phyloP scores from a whole-genome alignment of 2,329 filamentous ascomycete genomes.

The Colletotrichum sp. region DNA sequence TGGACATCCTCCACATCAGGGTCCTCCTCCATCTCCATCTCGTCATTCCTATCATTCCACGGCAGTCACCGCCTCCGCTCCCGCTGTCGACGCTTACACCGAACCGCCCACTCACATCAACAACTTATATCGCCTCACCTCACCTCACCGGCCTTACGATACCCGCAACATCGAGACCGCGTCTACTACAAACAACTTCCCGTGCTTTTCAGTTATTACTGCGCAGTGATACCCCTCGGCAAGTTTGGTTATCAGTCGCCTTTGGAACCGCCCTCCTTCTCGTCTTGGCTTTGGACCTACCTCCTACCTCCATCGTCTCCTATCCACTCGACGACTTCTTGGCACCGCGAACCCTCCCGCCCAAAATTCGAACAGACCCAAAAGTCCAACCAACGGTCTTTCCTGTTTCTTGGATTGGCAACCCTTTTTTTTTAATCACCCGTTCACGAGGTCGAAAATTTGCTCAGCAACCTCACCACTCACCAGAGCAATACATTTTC shows the following conservation, averaged over 20 bases:
- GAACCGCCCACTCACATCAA: not conserved
- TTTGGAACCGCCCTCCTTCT: not conserved
- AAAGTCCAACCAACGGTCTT: not conserved
- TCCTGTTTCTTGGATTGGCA: not conserved
- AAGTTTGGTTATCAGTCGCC: not conserved
- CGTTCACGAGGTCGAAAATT: not conserved
- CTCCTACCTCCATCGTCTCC: not conserved
- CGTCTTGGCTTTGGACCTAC: not conserved
- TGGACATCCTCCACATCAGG: not conserved
- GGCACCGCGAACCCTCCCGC: not conserved
- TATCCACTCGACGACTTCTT: not conserved
- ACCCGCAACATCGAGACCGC: not conserved
- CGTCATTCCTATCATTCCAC: not conserved
- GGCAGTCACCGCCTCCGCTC: not conserved
- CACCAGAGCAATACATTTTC: not conserved
- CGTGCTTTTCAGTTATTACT: not conserved
- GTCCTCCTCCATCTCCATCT: not conserved
- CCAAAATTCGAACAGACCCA: not conserved
- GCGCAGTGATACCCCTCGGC: not conserved
- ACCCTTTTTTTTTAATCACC: not conserved
- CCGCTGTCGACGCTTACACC: not conserved
- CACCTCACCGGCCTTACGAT: not conserved
- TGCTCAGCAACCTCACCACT: not conserved
- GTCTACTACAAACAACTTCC: not conserved
- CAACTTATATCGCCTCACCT: not conserved